These are phyloP conservation scores for Starmerella stellata DNA, from an alignment of 805 yeast species.

Conservation along the genomic window DNA sequence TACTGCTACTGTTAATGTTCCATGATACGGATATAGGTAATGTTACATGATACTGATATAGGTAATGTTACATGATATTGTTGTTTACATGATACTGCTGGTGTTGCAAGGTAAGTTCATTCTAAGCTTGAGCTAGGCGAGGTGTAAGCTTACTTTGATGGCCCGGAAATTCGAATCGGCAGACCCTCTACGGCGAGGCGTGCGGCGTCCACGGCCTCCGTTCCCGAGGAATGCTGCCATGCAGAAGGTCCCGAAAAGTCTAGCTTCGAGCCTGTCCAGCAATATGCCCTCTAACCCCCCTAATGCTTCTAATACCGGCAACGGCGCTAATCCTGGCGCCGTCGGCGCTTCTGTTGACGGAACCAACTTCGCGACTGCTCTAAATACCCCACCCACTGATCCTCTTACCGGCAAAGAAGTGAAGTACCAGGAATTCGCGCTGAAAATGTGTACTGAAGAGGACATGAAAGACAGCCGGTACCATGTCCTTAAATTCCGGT, in stretches of 20 bases:
- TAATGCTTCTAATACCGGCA: not conserved
- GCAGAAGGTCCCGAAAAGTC: conserved; percentile 1
- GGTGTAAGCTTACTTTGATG: not conserved
- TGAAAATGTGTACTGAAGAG: conserved; percentile 53
- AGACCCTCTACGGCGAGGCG: conserved; percentile 16
- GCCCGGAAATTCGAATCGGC: conserved; percentile 15
- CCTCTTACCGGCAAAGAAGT: not conserved
- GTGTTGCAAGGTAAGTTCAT: too few species aligned
- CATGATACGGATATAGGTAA: too few species aligned
- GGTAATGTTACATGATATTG: too few species aligned
- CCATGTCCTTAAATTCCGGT: conserved; percentile 67
- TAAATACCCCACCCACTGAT: not conserved
- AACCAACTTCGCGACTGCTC: not conserved
- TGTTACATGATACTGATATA: too few species aligned
- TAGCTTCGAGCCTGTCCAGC: not conserved
- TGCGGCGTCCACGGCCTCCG: conserved; percentile 12
- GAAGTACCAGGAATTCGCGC: conserved; percentile 30
- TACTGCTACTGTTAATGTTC: too few species aligned
- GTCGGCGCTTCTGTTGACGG: too few species aligned
- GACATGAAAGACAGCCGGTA: conserved; percentile 58
- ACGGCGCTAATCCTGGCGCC: not conserved
- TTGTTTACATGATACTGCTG: too few species aligned
- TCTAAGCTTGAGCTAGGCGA: too few species aligned
- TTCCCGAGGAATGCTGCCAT: conserved; percentile 4
- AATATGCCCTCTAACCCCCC: not conserved